These are phyloP conservation scores for Candida qinlingensis DNA, from an alignment of 805 yeast species.

Conservation along the genomic window DNA sequence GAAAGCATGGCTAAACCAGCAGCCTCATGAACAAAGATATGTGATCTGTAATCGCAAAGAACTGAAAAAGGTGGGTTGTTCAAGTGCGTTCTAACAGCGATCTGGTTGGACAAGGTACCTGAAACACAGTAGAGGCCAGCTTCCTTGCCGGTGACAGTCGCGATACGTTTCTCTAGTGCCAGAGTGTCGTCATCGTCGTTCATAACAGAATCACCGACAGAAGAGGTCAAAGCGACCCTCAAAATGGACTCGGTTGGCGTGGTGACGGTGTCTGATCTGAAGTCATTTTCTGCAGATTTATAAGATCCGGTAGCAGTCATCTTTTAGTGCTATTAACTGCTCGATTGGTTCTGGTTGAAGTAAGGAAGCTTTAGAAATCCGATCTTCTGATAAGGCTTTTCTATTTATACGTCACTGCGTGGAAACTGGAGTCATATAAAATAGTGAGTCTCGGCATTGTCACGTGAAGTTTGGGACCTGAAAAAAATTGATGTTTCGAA, in stretches of 20 bases:
- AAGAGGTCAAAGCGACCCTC: slow-evolving; percentile 47
- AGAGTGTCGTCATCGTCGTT: slow-evolving; percentile 72
- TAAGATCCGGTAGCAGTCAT: slow-evolving; percentile 1
- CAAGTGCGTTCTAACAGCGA: slow-evolving; percentile 72
- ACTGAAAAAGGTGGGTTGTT: slow-evolving; percentile 82
- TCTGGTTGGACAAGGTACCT: slow-evolving; percentile 88
- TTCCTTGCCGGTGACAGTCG: slow-evolving; percentile 68
- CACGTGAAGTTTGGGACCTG: too few species aligned
- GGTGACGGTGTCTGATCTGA: slow-evolving; percentile 84
- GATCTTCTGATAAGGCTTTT: too few species aligned
- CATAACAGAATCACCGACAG: slow-evolving; percentile 87
- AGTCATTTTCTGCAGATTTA: slow-evolving; percentile 37
- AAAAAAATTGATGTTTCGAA: too few species aligned
- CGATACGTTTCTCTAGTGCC: slow-evolving; percentile 58
- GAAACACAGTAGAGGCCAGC: slow-evolving; percentile 81
- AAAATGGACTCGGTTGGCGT: slow-evolving; percentile 77
- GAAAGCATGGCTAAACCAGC: slow-evolving; percentile 87
- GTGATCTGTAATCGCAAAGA: slow-evolving; percentile 81
- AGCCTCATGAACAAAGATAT: slow-evolving; percentile 79
- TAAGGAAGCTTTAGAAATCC: too few species aligned
- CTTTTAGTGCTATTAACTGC: background rate
- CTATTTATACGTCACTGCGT: too few species aligned
- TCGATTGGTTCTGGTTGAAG: background rate
- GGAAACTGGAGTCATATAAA: too few species aligned
- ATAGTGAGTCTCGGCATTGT: too few species aligned